Evolutionary conservation across 306 rosid species (phyloP).

Genomic region (Hippophae gyantsensis): DNA sequence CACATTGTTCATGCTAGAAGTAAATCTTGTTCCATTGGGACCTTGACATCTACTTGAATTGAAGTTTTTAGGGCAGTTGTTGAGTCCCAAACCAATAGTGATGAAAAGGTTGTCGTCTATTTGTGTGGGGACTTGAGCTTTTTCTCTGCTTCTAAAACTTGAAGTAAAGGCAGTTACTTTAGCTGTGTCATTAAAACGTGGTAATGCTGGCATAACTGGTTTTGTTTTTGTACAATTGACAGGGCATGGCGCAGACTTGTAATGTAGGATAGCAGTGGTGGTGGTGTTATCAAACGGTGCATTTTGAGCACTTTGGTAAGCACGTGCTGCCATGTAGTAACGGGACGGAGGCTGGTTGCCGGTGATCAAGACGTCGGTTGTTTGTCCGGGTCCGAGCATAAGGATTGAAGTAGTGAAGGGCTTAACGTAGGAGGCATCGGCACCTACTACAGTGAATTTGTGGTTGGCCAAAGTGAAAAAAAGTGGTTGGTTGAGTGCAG

Average conservation of each 20-base stretch:
- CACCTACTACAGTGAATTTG: conserved; percentile 66
- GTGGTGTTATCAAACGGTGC: conserved; percentile 81
- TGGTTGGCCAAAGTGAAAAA: conserved; percentile 81
- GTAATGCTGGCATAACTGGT: conserved; percentile 56
- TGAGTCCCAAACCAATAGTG: conserved; percentile 66
- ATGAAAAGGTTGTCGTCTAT: conserved; percentile 67
- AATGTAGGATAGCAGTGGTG: conserved; percentile 77
- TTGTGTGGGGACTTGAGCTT: conserved; percentile 52
- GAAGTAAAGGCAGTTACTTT: conserved; percentile 56
- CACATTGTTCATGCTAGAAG: conserved; percentile 76
- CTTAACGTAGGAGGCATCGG: conserved; percentile 77
- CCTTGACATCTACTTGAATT: conserved; percentile 43
- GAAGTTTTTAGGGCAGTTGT: conserved; percentile 52
- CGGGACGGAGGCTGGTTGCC: conserved; percentile 58
- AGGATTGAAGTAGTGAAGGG: conserved; percentile 73
- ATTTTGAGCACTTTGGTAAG: conserved; percentile 65
- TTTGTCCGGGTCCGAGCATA: conserved; percentile 93
- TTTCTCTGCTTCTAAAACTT: conserved; percentile 44
- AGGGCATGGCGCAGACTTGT: conserved; percentile 48
- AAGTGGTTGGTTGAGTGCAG: conserved; percentile 66
- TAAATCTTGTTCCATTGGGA: conserved; percentile 82
- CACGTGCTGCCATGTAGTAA: conserved; percentile 74
- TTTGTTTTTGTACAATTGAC: conserved; percentile 25
- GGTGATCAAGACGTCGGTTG: conserved; percentile 75
- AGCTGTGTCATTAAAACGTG: conserved; percentile 73